phyloP scores from a whole-genome alignment of 306 rosid species.

The Vigna mungo region DNA sequence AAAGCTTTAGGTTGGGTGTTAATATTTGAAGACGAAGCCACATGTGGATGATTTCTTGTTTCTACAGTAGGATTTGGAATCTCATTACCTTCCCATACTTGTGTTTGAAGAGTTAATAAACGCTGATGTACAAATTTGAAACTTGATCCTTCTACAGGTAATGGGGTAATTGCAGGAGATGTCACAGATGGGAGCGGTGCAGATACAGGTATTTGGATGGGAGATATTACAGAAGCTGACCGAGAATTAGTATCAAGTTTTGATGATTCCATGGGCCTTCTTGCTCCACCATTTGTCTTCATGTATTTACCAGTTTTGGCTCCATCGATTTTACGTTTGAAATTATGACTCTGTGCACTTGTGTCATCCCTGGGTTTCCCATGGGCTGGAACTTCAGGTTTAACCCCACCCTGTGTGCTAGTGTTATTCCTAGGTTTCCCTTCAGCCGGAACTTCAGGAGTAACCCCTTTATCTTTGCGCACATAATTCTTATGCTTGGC shows the following conservation, averaged over 20 bases:
- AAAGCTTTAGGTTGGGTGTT: background rate
- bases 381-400: slow-evolving; percentile 13
- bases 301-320: slow-evolving; percentile 20
- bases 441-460: background rate
- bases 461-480: background rate
- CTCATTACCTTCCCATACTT: background rate
- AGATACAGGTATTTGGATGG: slow-evolving; percentile 4
- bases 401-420: background rate
- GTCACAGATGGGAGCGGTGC: background rate
- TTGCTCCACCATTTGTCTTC: slow-evolving; percentile 19
- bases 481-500: slow-evolving; percentile 5
- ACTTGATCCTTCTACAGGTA: slow-evolving; percentile 6
- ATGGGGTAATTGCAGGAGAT: background rate
- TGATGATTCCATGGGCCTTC: slow-evolving; percentile 26
- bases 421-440: too few species aligned
- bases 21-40: background rate
- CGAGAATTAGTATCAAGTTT: slow-evolving; percentile 14
- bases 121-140: background rate
- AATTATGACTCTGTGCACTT: slow-evolving; percentile 3
- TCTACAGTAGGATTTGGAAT: background rate
- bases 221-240: slow-evolving; percentile 16
- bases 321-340: background rate
- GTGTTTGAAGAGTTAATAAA: background rate
- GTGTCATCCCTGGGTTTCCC: slow-evolving; percentile 23
- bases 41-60: slow-evolving; percentile 16